Percentiles rank a stretch among this genome's conserved stretches.
phyloP scores from a whole-genome alignment of 257 asterid species.

The Phtheirospermum japonicum region DNA sequence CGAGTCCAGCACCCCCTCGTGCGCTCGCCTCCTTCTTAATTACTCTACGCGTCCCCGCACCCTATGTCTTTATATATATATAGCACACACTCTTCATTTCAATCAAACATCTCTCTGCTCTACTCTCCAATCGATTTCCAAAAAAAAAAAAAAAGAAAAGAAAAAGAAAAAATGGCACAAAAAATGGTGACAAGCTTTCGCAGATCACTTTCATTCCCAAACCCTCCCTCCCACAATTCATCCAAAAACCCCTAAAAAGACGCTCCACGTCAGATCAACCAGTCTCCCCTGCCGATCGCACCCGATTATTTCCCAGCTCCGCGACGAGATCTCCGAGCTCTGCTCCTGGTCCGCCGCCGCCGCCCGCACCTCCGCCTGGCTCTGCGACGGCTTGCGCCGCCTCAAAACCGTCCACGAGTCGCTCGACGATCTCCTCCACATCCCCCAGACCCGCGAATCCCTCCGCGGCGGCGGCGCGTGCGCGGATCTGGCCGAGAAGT shows the following conservation, averaged over 20 bases:
- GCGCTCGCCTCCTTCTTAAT: slow-evolving; percentile 26
- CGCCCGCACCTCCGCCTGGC: slow-evolving; percentile 46
- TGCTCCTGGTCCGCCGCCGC: slow-evolving; percentile 37
- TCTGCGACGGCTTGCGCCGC: slow-evolving; percentile 53
- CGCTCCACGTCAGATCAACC: slow-evolving; percentile 64
- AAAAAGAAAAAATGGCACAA: slow-evolving; percentile 48
- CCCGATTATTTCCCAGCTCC: slow-evolving; percentile 68
- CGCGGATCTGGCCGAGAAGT: slow-evolving; percentile 51
- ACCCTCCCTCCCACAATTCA: slow-evolving; percentile 40
- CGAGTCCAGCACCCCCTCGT: not conserved
- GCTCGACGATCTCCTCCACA: slow-evolving; percentile 77
- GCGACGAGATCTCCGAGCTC: slow-evolving; percentile 46
- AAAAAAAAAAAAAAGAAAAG: too few species aligned
- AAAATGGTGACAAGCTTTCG: slow-evolving; percentile 76
- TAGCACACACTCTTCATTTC: slow-evolving; percentile 18
- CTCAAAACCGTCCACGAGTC: slow-evolving; percentile 65
- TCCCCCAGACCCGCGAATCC: slow-evolving; percentile 72
- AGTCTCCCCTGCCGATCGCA: slow-evolving; percentile 84
- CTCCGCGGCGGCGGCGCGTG: slow-evolving; percentile 37
- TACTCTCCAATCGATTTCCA: too few species aligned
- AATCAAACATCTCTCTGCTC: not conserved
- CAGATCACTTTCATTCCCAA: slow-evolving; percentile 76
- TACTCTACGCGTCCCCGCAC: slow-evolving; percentile 25
- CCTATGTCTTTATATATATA: slow-evolving; percentile 30
- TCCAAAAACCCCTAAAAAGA: slow-evolving; percentile 38